Conservation (phyloP, 1,139 yeast species). For the Geotrichum europaeum region DNA sequence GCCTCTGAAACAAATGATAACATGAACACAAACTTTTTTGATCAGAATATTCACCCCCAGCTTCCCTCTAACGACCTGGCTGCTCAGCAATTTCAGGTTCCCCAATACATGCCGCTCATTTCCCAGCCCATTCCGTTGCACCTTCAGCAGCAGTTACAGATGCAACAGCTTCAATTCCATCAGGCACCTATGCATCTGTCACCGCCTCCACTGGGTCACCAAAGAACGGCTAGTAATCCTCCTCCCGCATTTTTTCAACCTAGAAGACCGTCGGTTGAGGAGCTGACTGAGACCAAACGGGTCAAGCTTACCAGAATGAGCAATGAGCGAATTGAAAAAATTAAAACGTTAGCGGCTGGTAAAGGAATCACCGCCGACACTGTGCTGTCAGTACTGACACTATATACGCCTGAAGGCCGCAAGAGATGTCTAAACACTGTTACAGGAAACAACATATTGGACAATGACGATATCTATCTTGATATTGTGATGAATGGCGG, state of each 20-base stretch:
- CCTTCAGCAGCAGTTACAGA: slow-evolving; percentile 1
- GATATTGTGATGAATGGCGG: slow-evolving; percentile 31
- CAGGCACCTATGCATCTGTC: slow-evolving; percentile 1
- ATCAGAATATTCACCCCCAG: slow-evolving; percentile 13
- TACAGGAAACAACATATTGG: slow-evolving; percentile 3
- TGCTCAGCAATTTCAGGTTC: slow-evolving; percentile 5
- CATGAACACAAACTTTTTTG: not conserved
- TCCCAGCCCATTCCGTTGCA: not conserved
- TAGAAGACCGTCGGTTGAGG: slow-evolving; percentile 11
- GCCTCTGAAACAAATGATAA: slow-evolving; percentile 17
- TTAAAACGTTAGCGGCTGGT: slow-evolving; percentile 27
- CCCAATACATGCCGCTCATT: not conserved
- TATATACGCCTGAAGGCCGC: slow-evolving; percentile 22
- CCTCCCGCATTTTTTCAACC: slow-evolving; percentile 1
- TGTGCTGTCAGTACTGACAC: slow-evolving; percentile 31
- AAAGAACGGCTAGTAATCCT: not conserved
- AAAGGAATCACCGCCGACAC: slow-evolving; percentile 31
- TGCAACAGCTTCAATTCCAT: slow-evolving; percentile 3
- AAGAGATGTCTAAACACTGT: slow-evolving; percentile 5
- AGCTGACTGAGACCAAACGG: slow-evolving; percentile 18
- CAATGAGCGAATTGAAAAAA: slow-evolving; percentile 25
- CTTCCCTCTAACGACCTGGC: slow-evolving; percentile 1
- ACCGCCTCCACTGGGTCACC: slow-evolving; percentile 4
- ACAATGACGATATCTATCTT: slow-evolving; percentile 29
- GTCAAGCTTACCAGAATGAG: slow-evolving; percentile 32